phyloP scores from a whole-genome alignment of 768 basidiomycete genomes.

The Pleurotus djamor region DNA sequence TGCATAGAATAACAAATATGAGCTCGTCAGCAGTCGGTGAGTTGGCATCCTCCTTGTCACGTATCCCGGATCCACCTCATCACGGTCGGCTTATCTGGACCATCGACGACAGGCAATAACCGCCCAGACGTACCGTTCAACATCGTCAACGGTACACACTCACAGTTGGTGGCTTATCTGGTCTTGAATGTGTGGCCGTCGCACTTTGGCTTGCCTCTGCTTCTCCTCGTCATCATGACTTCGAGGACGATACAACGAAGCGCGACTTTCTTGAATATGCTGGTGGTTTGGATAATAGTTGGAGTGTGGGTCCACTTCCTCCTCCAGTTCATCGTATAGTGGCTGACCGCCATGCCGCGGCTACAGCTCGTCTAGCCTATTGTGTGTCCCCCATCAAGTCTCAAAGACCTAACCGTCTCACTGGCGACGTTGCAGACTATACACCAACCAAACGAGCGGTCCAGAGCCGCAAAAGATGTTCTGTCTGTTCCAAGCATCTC shows the following conservation, averaged over 20 bases:
- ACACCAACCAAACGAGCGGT: constrained; percentile 37
- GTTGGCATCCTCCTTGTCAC: too few relatives aligned
- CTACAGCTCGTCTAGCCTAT: constrained; percentile 34
- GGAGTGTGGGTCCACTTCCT: constrained; percentile 33
- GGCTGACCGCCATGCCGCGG: background rate
- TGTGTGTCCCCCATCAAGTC: constrained; percentile 22
- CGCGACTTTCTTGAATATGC: constrained; percentile 44
- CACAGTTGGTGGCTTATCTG: constrained; percentile 37
- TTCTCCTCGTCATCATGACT: constrained; percentile 34
- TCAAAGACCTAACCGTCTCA: background rate
- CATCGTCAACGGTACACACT: constrained; percentile 39
- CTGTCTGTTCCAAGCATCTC: constrained; percentile 44
- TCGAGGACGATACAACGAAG: constrained; percentile 42
- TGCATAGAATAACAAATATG: background rate
- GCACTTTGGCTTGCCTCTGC: constrained; percentile 44
- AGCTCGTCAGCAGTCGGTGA: background rate
- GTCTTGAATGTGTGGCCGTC: constrained; percentile 49
- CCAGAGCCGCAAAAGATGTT: constrained; percentile 41
- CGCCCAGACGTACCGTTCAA: constrained; percentile 20
- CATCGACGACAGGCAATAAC: background rate
- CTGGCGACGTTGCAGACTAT: constrained; percentile 25
- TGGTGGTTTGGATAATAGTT: constrained; percentile 40
- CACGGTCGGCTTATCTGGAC: too few relatives aligned
- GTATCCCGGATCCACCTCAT: too few relatives aligned
- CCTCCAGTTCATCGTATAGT: background rate